These are phyloP conservation scores for Handroanthus guayacan DNA, from an alignment of 257 asterid species.

Conservation along the genomic window DNA sequence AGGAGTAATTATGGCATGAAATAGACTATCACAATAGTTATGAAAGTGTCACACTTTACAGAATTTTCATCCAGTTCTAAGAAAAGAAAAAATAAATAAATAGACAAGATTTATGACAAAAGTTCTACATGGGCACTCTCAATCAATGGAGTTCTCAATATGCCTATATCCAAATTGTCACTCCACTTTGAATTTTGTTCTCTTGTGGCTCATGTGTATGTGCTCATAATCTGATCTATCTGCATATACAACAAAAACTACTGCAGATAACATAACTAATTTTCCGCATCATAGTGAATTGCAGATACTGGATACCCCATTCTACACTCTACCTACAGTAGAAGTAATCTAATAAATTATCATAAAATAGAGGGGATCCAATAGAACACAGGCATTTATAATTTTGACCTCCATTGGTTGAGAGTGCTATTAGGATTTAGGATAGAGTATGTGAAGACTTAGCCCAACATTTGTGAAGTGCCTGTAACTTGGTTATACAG, in stretches of 20 bases:
- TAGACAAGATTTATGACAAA: constrained; percentile 10
- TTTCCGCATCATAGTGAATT: not conserved
- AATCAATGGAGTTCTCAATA: constrained; percentile 5
- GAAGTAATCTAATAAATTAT: not conserved
- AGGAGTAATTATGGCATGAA: constrained; percentile 21
- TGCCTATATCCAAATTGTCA: constrained; percentile 5
- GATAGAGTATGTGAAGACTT: constrained; percentile 9
- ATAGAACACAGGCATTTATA: constrained; percentile 1
- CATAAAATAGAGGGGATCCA: constrained; percentile 13
- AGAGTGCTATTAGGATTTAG: not conserved
- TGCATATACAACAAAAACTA: constrained; percentile 3
- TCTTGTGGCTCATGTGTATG: not conserved
- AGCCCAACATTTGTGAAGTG: constrained; percentile 3
- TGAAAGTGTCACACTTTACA: constrained; percentile 15
- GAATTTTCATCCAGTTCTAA: not conserved
- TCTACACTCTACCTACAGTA: not conserved
- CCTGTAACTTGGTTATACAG: not conserved
- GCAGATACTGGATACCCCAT: not conserved
- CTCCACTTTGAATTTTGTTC: not conserved
- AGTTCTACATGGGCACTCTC: constrained; percentile 11
- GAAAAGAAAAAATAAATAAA: not conserved
- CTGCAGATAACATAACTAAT: not conserved
- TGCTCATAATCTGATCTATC: constrained; percentile 13
- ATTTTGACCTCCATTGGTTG: constrained; percentile 6
- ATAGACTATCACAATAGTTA: constrained; percentile 10